Percentiles rank a stretch among this genome's conserved stretches.
Evolutionary conservation across 257 asterid genomes (phyloP).

Genomic region (Solanum piurae): DNA sequence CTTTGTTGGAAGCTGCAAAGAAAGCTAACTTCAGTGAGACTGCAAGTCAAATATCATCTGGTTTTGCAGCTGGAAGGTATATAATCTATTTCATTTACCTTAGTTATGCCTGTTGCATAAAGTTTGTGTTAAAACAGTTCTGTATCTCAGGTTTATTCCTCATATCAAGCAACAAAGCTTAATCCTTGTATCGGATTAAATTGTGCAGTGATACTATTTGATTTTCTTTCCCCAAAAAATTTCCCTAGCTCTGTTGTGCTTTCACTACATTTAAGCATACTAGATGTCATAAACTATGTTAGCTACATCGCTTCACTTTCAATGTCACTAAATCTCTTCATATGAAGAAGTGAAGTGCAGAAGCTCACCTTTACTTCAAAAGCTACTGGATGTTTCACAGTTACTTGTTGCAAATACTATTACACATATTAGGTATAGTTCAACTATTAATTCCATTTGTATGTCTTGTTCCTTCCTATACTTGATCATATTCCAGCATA

Average conservation of each 20-base stretch:
- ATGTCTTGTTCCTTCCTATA: background rate
- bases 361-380: background rate
- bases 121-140: background rate
- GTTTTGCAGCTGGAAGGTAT: conserved; percentile 88
- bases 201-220: background rate
- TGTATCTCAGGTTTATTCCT: background rate
- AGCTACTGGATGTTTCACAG: background rate
- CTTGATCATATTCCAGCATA: background rate
- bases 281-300: background rate
- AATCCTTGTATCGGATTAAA: background rate
- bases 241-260: background rate
- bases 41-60: conserved; percentile 47
- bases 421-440: background rate
- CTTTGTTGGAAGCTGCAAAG: conserved; percentile 80
- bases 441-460: background rate
- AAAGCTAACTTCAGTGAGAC: conserved; percentile 62
- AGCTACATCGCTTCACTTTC: background rate
- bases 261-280: background rate
- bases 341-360: background rate
- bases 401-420: background rate
- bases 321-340: background rate
- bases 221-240: background rate
- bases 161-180: background rate
- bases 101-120: background rate
- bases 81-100: background rate